These are phyloP conservation scores for Abortiporus biennis DNA, from an alignment of 1,284 basidiomycete genomes.

Conservation along the genomic window DNA sequence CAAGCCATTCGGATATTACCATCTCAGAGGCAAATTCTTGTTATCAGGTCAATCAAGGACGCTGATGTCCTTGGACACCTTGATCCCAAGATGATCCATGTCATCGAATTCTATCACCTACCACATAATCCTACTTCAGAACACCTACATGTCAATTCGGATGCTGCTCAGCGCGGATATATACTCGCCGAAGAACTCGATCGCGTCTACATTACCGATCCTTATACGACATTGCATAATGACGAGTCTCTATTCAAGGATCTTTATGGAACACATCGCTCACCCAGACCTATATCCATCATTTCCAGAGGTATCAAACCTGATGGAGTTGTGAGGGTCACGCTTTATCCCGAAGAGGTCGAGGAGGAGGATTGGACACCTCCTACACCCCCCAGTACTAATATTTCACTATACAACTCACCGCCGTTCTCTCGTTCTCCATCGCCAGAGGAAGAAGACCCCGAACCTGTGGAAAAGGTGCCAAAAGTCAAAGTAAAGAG, in stretches of 20 bases:
- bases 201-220: background rate
- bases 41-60: conserved; percentile 35
- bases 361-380: no score
- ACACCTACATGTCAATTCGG: background rate
- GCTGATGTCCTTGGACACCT: background rate
- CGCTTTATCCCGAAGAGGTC: background rate
- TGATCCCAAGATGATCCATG: no score
- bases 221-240: background rate
- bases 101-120: background rate
- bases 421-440: no score
- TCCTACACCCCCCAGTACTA: no score
- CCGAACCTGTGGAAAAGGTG: no score
- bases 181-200: background rate
- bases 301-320: background rate
- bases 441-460: no score
- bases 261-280: background rate
- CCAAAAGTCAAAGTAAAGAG: no score
- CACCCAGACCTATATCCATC: background rate
- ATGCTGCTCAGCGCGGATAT: background rate
- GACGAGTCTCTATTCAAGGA: background rate
- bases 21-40: conserved; percentile 45
- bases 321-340: background rate
- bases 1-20: conserved; percentile 49
- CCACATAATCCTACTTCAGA: background rate
- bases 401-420: no score